Evolutionary conservation across 73 alveolate species (phyloP).

Genomic region (Paramecium caudatum): DNA sequence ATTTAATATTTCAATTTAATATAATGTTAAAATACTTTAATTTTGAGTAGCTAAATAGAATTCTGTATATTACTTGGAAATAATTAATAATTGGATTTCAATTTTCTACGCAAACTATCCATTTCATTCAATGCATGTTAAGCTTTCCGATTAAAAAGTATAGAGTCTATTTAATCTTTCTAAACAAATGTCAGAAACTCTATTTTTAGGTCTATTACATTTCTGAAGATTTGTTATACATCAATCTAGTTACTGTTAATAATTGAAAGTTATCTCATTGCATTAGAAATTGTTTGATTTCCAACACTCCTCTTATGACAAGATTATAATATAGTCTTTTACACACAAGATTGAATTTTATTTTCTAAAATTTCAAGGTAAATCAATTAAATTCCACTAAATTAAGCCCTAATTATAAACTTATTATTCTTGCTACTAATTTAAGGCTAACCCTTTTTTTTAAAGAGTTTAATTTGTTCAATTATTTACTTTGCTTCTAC

Average conservation of each 20-base stretch:
- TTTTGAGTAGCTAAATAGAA: background rate
- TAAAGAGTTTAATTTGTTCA: background rate
- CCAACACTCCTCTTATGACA: background rate
- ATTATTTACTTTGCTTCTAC: slow-evolving; percentile 9
- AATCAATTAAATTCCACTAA: background rate
- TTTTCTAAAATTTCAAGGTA: slow-evolving; percentile 14
- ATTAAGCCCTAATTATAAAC: background rate
- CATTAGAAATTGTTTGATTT: background rate
- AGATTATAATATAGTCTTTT: background rate
- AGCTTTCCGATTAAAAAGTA: background rate
- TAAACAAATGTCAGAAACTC: background rate
- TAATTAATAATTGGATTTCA: slow-evolving; percentile 8
- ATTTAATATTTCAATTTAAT: slow-evolving; percentile 23
- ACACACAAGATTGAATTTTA: background rate
- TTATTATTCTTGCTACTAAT: background rate
- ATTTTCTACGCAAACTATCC: background rate
- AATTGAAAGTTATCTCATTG: background rate
- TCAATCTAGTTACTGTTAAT: background rate
- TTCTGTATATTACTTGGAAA: background rate
- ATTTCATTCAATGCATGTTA: background rate
- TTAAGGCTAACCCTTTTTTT: background rate
- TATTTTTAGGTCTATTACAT: background rate
- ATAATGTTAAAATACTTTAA: background rate
- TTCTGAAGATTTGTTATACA: background rate
- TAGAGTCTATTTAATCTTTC: background rate